Conservation (phyloP, 306 rosid species). For the Cucumis sativus region DNA sequence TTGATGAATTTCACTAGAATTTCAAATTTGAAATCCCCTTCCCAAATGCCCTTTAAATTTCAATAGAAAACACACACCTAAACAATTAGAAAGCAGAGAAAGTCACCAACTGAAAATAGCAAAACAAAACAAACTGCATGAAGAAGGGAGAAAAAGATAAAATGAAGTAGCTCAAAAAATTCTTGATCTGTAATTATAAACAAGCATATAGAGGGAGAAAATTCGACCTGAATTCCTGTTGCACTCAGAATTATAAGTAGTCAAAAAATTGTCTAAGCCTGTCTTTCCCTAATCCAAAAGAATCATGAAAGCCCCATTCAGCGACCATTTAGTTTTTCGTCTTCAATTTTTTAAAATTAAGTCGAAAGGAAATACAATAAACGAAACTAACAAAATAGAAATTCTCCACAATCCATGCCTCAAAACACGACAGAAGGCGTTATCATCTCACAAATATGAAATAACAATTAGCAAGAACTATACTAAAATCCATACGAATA, state of each 20-base stretch:
- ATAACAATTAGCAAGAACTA: not conserved
- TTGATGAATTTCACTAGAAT: not conserved
- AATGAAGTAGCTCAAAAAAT: not conserved
- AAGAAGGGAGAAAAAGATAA: not conserved
- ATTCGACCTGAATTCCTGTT: not conserved
- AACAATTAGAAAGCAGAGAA: not conserved
- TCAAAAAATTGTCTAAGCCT: not conserved
- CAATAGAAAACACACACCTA: not conserved
- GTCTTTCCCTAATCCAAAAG: not conserved
- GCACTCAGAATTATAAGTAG: not conserved
- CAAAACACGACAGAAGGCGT: not conserved
- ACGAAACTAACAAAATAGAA: not conserved
- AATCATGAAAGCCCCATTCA: not conserved
- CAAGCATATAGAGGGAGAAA: not conserved
- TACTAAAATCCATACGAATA: not conserved
- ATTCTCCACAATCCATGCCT: not conserved
- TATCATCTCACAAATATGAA: not conserved
- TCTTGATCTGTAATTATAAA: not conserved
- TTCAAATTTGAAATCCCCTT: not conserved
- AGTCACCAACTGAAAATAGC: not conserved
- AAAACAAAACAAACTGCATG: not conserved
- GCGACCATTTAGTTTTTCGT: too few relatives aligned
- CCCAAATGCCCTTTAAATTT: constrained; percentile 7
- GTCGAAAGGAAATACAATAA: not conserved
- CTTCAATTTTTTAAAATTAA: too few relatives aligned